Evolutionary conservation across 768 basidiomycete genomes (phyloP), one percentile per base, ranked within the genome.

Genomic region (Amanita polypyramis): DNA sequence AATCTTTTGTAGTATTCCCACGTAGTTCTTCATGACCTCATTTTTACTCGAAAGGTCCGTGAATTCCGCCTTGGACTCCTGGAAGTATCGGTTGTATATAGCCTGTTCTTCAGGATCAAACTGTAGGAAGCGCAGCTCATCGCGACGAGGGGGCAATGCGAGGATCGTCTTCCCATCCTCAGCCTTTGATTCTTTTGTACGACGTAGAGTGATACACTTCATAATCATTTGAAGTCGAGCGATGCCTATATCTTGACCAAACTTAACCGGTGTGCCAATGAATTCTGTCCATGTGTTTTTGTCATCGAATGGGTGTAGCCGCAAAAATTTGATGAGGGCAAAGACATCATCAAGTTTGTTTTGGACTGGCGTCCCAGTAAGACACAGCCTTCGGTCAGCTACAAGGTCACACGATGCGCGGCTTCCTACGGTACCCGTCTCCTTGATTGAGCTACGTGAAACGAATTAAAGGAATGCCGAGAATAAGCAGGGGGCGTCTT

Each of bases 301-400:
- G 63, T 97, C 92, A 59, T 96, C 88, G 55, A 98, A 84, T 1
- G 96, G 96, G 19, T 81, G 76, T 56, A 98, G 64, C 17, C 93
- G 85, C 47, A 99, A 67, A 67, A 99, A 98, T 65, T 96, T 96
- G 73, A 99, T 82, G 50, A 99, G 73, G 4, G 96, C 96, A 64
- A 85, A 98, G 43, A 99, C 85, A 60, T 99, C 96, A 66, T 98
- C 96, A 45, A 98, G 78, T 65, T 95, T 96, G 73, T 99, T 99
- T 69, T 99, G 96, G 32, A 99, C 92, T 1, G 96, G 96, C 6
- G 96, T 99, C 48, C 96, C 96, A n/a, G 94, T 94, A 34, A 99
- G 71, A 63, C 91, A 94, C 36, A 97, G 70, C 12, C 96, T 82
- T 45, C 96, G 82, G 60, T 97, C 90, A 12, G 96, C 91, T 64